phyloP scores from a whole-genome alignment of 1,284 basidiomycete genomes.

The Laetiporus sulphureus region DNA sequence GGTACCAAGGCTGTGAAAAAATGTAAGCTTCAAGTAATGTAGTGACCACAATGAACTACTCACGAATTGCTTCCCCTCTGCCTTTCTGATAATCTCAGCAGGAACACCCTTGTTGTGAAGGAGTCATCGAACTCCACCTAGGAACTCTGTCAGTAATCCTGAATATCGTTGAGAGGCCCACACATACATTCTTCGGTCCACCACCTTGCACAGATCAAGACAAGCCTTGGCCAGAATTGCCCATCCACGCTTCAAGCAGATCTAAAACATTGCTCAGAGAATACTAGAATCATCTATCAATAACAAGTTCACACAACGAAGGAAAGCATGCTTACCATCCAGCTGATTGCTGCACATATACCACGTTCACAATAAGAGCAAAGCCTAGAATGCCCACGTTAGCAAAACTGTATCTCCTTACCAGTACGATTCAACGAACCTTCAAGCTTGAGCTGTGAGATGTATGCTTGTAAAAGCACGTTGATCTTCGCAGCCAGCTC shows the following conservation, averaged over 20 bases:
- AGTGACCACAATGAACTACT: constrained; percentile 21
- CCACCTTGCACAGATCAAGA: constrained; percentile 97
- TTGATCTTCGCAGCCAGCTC: constrained; percentile 98
- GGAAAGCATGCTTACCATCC: constrained; percentile 49
- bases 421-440: constrained; percentile 36
- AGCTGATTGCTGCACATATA: constrained; percentile 90
- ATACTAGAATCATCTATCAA: constrained; percentile 47
- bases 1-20: constrained; percentile 76
- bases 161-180: neutral
- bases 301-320: neutral
- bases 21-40: constrained; percentile 1
- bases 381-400: constrained; percentile 52
- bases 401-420: neutral
- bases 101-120: constrained; percentile 90
- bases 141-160: constrained; percentile 6
- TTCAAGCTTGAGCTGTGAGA: constrained; percentile 91
- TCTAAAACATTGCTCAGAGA: constrained; percentile 95
- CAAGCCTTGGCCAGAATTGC: constrained; percentile 89
- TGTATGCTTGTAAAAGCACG: constrained; percentile 91
- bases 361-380: constrained; percentile 97
- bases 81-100: constrained; percentile 82
- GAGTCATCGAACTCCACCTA: constrained; percentile 97
- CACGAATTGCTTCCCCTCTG: constrained; percentile 96
- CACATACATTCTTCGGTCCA: constrained; percentile 76
- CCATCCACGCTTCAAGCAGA: constrained; percentile 97